Conservation (phyloP, 768 basidiomycete species). For the Tremella fuciformis region DNA sequence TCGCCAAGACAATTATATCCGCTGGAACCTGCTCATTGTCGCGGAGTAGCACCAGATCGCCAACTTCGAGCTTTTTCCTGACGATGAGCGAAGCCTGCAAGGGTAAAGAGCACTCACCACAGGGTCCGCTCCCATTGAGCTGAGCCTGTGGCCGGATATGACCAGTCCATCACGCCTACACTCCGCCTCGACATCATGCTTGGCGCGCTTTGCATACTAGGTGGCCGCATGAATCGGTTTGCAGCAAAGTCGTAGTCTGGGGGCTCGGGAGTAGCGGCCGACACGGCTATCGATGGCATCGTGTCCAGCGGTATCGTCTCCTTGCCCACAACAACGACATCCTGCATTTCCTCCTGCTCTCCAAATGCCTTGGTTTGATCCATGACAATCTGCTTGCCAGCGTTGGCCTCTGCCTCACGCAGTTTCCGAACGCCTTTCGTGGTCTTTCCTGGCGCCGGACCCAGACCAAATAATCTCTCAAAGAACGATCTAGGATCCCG, state of each 20-base stretch:
- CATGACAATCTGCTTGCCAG: slow-evolving; percentile 65
- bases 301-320: slow-evolving; percentile 58
- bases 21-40: slow-evolving; percentile 97
- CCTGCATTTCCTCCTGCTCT: slow-evolving; percentile 22
- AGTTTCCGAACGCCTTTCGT: slow-evolving; percentile 81
- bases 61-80: slow-evolving; percentile 93
- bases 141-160: slow-evolving; percentile 64
- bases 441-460: slow-evolving; percentile 50
- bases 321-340: slow-evolving; percentile 17
- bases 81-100: slow-evolving; percentile 1
- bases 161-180: slow-evolving; percentile 78
- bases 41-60: slow-evolving; percentile 84
- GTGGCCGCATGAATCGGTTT: slow-evolving; percentile 46
- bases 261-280: not conserved
- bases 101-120: slow-evolving; percentile 54
- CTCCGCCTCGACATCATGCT: slow-evolving; percentile 49
- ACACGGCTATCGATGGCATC: slow-evolving; percentile 57
- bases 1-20: slow-evolving; percentile 87
- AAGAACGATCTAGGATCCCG: slow-evolving; percentile 71
- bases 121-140: slow-evolving; percentile 90
- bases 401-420: slow-evolving; percentile 69
- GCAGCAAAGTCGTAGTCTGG: slow-evolving; percentile 64
- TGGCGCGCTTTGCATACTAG: slow-evolving; percentile 19
- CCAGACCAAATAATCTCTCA: slow-evolving; percentile 66
- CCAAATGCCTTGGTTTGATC: slow-evolving; percentile 46